These are phyloP conservation scores for Fusarium phyllophilum DNA, from an alignment of 2,329 filamentous ascomycete species.

Conservation along the genomic window DNA sequence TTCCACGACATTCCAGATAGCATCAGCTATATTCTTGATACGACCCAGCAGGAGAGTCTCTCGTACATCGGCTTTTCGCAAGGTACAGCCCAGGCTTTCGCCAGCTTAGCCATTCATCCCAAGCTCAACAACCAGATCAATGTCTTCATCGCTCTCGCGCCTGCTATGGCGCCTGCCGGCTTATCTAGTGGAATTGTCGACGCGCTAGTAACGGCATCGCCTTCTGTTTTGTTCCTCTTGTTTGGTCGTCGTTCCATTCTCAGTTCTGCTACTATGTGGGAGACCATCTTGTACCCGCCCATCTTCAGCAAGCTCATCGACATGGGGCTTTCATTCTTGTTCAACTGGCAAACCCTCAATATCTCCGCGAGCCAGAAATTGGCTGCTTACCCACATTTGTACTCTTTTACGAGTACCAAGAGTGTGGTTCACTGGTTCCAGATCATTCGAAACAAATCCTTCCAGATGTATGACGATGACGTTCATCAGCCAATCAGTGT, in stretches of 20 bases:
- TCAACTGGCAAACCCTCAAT: conserved; percentile 88
- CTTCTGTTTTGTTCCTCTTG: conserved; percentile 89
- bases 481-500: conserved; percentile 80
- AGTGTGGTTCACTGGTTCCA: conserved; percentile 99
- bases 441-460: conserved; percentile 94
- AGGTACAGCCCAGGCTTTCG: conserved; percentile 96
- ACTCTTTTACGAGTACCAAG: conserved; percentile 97
- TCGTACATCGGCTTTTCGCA: conserved; percentile 98
- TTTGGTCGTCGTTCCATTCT: conserved; percentile 94
- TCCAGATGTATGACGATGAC: conserved; percentile 99
- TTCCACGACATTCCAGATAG: conserved; percentile 97
- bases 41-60: conserved; percentile 82
- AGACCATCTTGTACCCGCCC: conserved; percentile 92
- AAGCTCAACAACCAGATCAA: conserved; percentile 92
- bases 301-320: conserved; percentile 93
- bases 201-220: conserved; percentile 91
- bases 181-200: conserved; percentile 91
- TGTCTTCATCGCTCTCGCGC: conserved; percentile 94
- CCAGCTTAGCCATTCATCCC: conserved; percentile 90
- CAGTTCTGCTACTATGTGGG: conserved; percentile 95
- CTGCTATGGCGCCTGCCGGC: conserved; percentile 95
- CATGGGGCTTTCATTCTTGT: conserved; percentile 81
- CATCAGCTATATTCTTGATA: conserved; percentile 89
- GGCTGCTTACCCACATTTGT: conserved; percentile 93
- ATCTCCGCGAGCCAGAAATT: conserved; percentile 90